Percentiles rank a stretch among this genome's conserved stretches.
Conservation (phyloP, 202 grass and related monocot genomes). For the Setaria viridis region DNA sequence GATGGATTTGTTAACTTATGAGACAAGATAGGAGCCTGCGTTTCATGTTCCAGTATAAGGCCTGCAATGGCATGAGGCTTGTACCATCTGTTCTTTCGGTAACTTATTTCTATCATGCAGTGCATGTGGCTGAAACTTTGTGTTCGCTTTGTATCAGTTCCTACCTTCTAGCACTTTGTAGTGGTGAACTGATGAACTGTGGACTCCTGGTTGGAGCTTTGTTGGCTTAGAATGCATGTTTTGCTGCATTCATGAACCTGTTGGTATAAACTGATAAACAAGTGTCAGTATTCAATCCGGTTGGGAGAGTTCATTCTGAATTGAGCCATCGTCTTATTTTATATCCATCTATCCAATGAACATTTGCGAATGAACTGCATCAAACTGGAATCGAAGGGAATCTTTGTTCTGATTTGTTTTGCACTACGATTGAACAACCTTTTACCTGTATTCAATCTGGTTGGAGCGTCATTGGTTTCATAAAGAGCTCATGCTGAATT, state of each 20-base stretch:
- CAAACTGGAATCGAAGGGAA: neutral
- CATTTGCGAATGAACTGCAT: neutral
- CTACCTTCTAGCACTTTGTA: neutral
- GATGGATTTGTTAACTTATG: constrained; percentile 31
- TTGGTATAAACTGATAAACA: neutral
- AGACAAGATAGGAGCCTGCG: constrained; percentile 14
- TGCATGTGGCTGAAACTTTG: neutral
- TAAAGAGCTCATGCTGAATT: too few relatives aligned
- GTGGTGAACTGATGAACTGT: neutral
- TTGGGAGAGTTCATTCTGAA: neutral
- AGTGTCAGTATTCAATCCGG: neutral
- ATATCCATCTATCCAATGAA: neutral
- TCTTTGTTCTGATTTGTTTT: neutral
- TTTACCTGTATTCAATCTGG: too few relatives aligned
- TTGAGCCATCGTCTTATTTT: neutral
- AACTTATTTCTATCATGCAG: neutral
- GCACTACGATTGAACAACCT: neutral
- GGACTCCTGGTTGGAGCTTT: neutral
- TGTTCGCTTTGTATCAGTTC: neutral
- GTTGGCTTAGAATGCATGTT: neutral
- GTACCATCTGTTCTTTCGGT: neutral
- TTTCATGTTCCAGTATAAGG: constrained; percentile 15
- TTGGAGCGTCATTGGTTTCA: too few relatives aligned
- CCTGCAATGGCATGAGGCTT: neutral
- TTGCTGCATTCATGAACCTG: neutral